A percentile compares a stretch with the other conserved stretches of the same genome.
Conservation (phyloP, 2,329 filamentous ascomycete genomes). For the Nakataea oryzae region DNA sequence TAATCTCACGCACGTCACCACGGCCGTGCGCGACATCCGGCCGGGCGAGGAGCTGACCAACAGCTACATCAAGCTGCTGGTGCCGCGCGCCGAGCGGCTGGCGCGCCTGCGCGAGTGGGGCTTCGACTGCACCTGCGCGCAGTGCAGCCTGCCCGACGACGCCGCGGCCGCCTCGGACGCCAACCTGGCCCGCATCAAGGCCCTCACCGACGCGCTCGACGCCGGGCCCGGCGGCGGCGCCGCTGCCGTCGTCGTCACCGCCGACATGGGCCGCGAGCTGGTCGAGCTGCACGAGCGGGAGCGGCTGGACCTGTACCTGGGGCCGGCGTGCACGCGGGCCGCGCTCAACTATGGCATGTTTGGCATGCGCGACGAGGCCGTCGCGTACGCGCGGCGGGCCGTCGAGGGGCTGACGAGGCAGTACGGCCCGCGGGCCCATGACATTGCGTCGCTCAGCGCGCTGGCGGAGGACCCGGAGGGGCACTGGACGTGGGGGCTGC, state of each 20-base stretch:
- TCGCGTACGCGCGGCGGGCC: slow-evolving; percentile 19
- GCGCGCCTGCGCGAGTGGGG: slow-evolving; percentile 21
- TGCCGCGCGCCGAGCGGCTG: slow-evolving; percentile 16
- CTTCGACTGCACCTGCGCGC: slow-evolving; percentile 22
- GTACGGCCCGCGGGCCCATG: slow-evolving; percentile 15
- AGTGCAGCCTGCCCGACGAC: slow-evolving; percentile 14
- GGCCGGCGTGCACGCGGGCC: slow-evolving; percentile 22
- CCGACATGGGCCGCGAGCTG: slow-evolving; percentile 18
- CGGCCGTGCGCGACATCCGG: slow-evolving; percentile 24
- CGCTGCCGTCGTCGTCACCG: slow-evolving; percentile 12
- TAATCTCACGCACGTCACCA: slow-evolving; percentile 23
- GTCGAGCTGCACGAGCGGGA: slow-evolving; percentile 21
- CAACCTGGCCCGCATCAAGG: slow-evolving; percentile 17
- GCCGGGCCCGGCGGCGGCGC: no score
- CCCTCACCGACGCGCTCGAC: slow-evolving; percentile 16
- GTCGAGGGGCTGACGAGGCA: slow-evolving; percentile 20
- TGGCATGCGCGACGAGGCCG: slow-evolving; percentile 19
- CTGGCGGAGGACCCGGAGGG: slow-evolving; percentile 18
- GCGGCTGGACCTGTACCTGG: slow-evolving; percentile 20
- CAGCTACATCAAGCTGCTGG: slow-evolving; percentile 21
- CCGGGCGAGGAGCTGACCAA: slow-evolving; percentile 25
- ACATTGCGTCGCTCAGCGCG: slow-evolving; percentile 19
- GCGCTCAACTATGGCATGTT: slow-evolving; percentile 27
- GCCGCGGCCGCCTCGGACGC: slow-evolving; percentile 19
- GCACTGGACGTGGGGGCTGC: slow-evolving; percentile 22